Base-by-base conservation (phyloP, 2,329 filamentous ascomycete species). In the Simplicillium aogashimaense region DNA sequence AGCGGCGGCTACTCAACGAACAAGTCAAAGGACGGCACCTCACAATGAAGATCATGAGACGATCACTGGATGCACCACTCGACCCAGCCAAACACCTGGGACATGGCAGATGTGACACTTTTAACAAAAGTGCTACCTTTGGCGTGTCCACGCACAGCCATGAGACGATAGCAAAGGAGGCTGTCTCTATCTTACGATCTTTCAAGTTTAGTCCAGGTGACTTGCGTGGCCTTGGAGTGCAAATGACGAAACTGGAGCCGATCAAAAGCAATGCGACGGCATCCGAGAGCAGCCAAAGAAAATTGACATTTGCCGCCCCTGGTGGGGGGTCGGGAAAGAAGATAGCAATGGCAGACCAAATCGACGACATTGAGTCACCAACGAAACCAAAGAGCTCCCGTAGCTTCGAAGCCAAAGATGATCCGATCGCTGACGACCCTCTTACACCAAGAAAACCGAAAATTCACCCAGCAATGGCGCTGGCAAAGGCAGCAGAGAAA, bases 61-160 rank as follows among this genome's bases (percentile, higher is more conserved):
- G 90, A 45, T 78, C 89, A 13, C 68, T 80, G 16, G 85, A 95
- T 62, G 90, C 92, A 13, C 92, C 92, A 1, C 64, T 95, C 13
- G 89, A 97, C 56, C 87, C 92, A 2, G 79, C 83, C 1, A 98
- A 98, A 55, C 88, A 95, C 61, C 70, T 98, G 1, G 92, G 92
- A 0, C 92, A 97, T 60, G 92, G 92, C 2, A 90, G 88, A 60
- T 98, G 92, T 54, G 92, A 98, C 55, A 85, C 80, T 0, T 94
- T 89, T 66, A 97, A 87, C 66, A 97, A 94, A 59, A 94, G 87
- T 50, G 61, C 83, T 8, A 58, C 79, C 2, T 81, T 98, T 44
- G 89, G 90, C 1, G 78, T 95, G 13, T 80, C 89, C 4, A 97
- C 90, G 0, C 83, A 94, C 55, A 74, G 78, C 38, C 72, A 76